These are phyloP conservation scores for Emydomyces testavorans DNA, from an alignment of 2,329 filamentous ascomycete genomes.

Conservation along the genomic window DNA sequence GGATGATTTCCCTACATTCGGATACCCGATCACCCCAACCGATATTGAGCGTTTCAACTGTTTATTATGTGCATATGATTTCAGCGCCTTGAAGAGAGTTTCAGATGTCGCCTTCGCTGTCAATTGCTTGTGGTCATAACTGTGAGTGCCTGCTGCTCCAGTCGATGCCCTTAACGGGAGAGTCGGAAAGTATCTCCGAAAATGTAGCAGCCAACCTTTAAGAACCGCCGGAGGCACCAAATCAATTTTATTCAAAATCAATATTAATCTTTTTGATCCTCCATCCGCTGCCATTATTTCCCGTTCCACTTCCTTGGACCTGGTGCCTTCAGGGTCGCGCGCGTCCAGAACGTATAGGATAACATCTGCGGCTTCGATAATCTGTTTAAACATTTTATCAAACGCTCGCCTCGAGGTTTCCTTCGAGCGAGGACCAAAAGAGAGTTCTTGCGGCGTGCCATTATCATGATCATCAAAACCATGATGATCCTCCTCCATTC, in stretches of 20 bases:
- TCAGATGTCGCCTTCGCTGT: constrained; percentile 77
- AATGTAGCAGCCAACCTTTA: constrained; percentile 70
- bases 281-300: constrained; percentile 79
- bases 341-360: constrained; percentile 89
- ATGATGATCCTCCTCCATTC: constrained; percentile 39
- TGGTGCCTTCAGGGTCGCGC: constrained; percentile 78
- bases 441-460: constrained; percentile 39
- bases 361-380: constrained; percentile 79
- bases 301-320: constrained; percentile 81
- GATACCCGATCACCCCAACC: constrained; percentile 88
- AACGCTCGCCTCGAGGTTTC: constrained; percentile 73
- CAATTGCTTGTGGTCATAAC: constrained; percentile 82
- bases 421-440: constrained; percentile 20
- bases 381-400: constrained; percentile 92
- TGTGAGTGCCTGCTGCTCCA: constrained; percentile 72
- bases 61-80: constrained; percentile 71
- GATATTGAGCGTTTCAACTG: constrained; percentile 81
- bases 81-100: constrained; percentile 76
- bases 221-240: constrained; percentile 72
- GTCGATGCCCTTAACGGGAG: constrained; percentile 76
- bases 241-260: constrained; percentile 93
- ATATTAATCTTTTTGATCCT: constrained; percentile 75
- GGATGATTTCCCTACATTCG: constrained; percentile 91
- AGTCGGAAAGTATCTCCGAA: constrained; percentile 83
- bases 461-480: constrained; percentile 38